phyloP scores from a whole-genome alignment of 805 yeast species.

The Yarrowia sp. region DNA sequence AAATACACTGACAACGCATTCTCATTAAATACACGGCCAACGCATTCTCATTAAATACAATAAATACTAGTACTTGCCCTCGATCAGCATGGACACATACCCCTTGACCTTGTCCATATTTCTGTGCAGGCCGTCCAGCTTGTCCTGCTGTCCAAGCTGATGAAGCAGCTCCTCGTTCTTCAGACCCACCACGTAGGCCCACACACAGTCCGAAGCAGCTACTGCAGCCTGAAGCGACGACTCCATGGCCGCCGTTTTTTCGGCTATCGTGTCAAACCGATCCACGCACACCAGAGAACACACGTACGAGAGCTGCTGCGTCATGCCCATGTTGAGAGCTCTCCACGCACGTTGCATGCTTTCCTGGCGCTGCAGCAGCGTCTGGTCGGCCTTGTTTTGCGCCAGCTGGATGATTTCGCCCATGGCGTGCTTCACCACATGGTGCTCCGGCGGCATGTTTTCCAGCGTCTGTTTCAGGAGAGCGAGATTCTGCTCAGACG shows the following conservation, averaged over 20 bases:
- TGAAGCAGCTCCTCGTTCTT: background rate
- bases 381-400: background rate
- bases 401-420: constrained; percentile 1
- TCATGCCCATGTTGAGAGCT: constrained; percentile 21
- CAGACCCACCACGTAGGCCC: constrained; percentile 21
- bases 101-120: constrained; percentile 22
- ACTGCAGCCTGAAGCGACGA: constrained; percentile 15
- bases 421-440: constrained; percentile 1
- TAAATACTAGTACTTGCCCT: constrained; percentile 16
- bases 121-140: background rate
- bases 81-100: constrained; percentile 13
- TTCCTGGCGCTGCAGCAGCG: background rate
- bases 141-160: constrained; percentile 15
- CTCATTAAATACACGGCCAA: background rate
- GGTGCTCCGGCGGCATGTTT: background rate
- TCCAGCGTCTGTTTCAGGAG: background rate
- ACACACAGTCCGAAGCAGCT: constrained; percentile 1
- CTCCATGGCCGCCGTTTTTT: constrained; percentile 1
- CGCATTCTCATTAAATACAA: background rate
- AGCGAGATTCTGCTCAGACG: background rate
- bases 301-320: constrained; percentile 17
- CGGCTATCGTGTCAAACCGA: constrained; percentile 19
- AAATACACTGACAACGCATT: background rate
- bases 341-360: constrained; percentile 9
- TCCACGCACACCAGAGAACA: constrained; percentile 13